Evolutionary conservation across 2,329 filamentous ascomycete species (phyloP).

Genomic region (Diaporthe sp.): DNA sequence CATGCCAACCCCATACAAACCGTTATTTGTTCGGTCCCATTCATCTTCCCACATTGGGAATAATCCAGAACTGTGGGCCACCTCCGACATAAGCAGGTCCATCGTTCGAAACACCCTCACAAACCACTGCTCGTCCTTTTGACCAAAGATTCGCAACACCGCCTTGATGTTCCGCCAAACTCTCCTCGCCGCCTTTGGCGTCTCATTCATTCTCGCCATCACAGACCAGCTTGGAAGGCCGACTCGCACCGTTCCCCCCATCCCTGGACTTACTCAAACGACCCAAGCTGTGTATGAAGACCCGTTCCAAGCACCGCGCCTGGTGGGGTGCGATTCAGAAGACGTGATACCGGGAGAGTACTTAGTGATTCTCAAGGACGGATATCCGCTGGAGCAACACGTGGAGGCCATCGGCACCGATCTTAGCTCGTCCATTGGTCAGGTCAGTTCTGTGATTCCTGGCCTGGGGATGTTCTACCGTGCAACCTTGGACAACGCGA

Average conservation of each 20-base stretch:
- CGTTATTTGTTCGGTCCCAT: too few species aligned
- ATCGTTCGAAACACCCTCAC: too few species aligned
- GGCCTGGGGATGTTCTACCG: neutral
- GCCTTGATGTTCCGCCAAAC: neutral
- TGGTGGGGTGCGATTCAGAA: neutral
- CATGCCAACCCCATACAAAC: too few species aligned
- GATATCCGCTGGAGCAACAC: neutral
- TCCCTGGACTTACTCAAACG: neutral
- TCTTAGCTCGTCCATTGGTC: neutral
- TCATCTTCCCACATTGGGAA: too few species aligned
- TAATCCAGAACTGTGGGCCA: too few species aligned
- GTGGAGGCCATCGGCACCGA: neutral
- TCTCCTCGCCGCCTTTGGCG: neutral
- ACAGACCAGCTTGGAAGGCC: neutral
- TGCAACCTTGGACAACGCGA: neutral
- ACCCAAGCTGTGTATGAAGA: neutral
- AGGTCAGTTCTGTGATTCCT: neutral
- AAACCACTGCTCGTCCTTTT: neutral
- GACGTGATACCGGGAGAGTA: neutral
- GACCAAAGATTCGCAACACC: neutral
- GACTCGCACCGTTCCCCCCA: neutral
- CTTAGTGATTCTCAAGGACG: neutral
- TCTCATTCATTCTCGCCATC: neutral
- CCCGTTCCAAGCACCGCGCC: neutral
- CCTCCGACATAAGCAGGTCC: rapidly evolving